phyloP scores from a whole-genome alignment of 1,284 basidiomycete species.

The Pyrrhoderma noxium region DNA sequence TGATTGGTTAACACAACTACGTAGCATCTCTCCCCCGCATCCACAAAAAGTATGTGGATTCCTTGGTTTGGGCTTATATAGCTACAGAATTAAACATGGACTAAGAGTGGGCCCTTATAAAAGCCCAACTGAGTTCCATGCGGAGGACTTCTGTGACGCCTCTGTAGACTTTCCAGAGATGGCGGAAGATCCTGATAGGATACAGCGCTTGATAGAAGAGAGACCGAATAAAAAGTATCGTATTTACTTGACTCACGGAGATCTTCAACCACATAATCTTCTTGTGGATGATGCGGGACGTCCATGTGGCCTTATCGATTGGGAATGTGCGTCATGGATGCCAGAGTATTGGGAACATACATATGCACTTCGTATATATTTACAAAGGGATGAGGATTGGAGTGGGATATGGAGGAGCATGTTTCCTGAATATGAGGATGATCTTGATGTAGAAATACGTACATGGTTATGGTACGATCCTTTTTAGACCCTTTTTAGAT shows the following conservation, averaged over 20 bases:
- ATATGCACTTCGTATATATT: neutral
- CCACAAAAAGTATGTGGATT: constrained; percentile 10
- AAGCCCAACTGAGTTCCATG: neutral
- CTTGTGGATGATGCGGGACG: constrained; percentile 16
- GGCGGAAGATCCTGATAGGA: neutral
- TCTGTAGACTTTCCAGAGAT: neutral
- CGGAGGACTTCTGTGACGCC: neutral
- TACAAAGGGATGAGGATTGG: neutral
- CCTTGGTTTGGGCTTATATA: constrained; percentile 3
- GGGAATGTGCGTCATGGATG: constrained; percentile 20
- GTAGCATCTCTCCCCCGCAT: constrained; percentile 10
- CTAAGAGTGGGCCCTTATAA: neutral
- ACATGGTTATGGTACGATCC: neutral
- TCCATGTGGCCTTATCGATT: constrained; percentile 19
- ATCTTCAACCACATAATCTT: constrained; percentile 19
- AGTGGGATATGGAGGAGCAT: neutral
- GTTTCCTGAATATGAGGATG: constrained; percentile 5
- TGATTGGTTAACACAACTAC: constrained; percentile 1
- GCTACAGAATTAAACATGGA: neutral
- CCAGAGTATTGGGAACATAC: constrained; percentile 20
- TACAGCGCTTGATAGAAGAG: neutral
- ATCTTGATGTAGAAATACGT: constrained; percentile 3
- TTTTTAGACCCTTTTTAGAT: no score
- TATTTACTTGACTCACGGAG: constrained; percentile 19
- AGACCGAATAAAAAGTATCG: constrained; percentile 4